phyloP scores from a whole-genome alignment of 371 early-diverging fungal species.

The Mucor velutinosus region DNA sequence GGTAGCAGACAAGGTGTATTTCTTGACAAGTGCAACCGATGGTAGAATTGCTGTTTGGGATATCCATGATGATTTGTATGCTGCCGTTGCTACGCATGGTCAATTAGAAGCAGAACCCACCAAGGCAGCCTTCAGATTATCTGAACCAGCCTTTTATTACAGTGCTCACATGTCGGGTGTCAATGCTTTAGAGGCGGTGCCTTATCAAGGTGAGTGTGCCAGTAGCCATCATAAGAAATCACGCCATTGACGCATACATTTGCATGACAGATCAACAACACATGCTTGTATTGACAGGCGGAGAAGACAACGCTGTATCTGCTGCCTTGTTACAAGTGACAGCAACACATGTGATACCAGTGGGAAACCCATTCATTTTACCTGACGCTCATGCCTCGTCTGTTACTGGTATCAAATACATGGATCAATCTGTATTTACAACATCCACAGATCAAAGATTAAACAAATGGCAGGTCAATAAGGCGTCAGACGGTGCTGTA shows the following conservation, averaged over 20 bases:
- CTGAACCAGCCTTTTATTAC: slow-evolving; percentile 34
- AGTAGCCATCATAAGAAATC: too few relatives aligned
- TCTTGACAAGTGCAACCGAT: slow-evolving; percentile 64
- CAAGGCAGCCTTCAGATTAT: slow-evolving; percentile 32
- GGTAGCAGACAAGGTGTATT: slow-evolving; percentile 40
- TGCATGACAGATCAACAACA: slow-evolving; percentile 17
- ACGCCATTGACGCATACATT: too few relatives aligned
- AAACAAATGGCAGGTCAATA: slow-evolving; percentile 50
- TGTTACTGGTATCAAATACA: slow-evolving; percentile 55
- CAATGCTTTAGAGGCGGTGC: slow-evolving; percentile 46
- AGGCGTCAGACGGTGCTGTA: slow-evolving; percentile 15
- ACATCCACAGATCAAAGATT: slow-evolving; percentile 62
- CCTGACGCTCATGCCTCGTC: slow-evolving; percentile 59
- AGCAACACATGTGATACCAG: background rate
- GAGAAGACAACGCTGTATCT: slow-evolving; percentile 63
- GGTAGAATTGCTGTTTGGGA: slow-evolving; percentile 64
- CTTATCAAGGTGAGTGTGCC: slow-evolving; percentile 23
- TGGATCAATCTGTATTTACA: slow-evolving; percentile 39
- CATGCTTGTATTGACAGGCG: slow-evolving; percentile 53
- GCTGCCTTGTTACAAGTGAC: slow-evolving; percentile 27
- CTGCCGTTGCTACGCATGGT: slow-evolving; percentile 15
- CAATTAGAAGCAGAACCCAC: slow-evolving; percentile 36
- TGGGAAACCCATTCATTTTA: slow-evolving; percentile 34
- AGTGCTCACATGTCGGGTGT: slow-evolving; percentile 60
- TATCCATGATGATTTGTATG: slow-evolving; percentile 36